Evolutionary conservation across 2,329 filamentous ascomycete species (phyloP).

Genomic region (Geosmithia flava): DNA sequence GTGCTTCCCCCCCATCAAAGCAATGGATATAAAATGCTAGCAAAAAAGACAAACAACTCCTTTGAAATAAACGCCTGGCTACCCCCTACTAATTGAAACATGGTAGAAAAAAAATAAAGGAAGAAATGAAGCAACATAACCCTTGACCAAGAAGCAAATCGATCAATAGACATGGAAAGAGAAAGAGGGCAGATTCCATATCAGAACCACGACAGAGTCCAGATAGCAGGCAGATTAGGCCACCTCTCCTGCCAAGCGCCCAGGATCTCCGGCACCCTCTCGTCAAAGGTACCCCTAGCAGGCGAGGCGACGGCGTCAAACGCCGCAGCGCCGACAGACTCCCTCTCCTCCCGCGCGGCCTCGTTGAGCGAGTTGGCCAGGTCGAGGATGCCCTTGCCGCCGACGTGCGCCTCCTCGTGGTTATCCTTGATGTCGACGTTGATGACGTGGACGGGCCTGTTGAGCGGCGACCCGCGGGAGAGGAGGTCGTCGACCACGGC

Average conservation of each 20-base stretch:
- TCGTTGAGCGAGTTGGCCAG: constrained; percentile 76
- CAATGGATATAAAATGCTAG: too few relatives aligned
- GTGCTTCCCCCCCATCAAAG: too few relatives aligned
- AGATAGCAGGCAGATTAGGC: constrained; percentile 81
- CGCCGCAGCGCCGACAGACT: constrained; percentile 45
- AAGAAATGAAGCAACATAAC: too few relatives aligned
- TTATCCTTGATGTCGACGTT: constrained; percentile 99
- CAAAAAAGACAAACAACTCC: too few relatives aligned
- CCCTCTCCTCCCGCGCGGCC: constrained; percentile 66
- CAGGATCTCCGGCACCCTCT: constrained; percentile 82
- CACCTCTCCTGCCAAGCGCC: constrained; percentile 90
- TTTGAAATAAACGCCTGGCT: too few relatives aligned
- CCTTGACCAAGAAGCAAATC: too few relatives aligned
- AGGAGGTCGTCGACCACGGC: constrained; percentile 91
- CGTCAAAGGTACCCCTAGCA: constrained; percentile 72
- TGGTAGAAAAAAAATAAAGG: too few relatives aligned
- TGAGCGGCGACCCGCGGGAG: constrained; percentile 72
- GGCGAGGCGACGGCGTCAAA: constrained; percentile 60
- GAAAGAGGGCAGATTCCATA: background rate
- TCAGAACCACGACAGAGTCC: constrained; percentile 93
- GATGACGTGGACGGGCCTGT: constrained; percentile 91
- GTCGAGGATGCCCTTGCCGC: constrained; percentile 84
- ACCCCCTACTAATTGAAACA: too few relatives aligned
- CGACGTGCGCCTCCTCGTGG: constrained; percentile 87
- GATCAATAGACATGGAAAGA: too few relatives aligned